A percentile compares a stretch with the other conserved stretches of the same genome.
Evolutionary conservation across 2,329 filamentous ascomycete genomes (phyloP).

Genomic region (Botrytis squamosa): DNA sequence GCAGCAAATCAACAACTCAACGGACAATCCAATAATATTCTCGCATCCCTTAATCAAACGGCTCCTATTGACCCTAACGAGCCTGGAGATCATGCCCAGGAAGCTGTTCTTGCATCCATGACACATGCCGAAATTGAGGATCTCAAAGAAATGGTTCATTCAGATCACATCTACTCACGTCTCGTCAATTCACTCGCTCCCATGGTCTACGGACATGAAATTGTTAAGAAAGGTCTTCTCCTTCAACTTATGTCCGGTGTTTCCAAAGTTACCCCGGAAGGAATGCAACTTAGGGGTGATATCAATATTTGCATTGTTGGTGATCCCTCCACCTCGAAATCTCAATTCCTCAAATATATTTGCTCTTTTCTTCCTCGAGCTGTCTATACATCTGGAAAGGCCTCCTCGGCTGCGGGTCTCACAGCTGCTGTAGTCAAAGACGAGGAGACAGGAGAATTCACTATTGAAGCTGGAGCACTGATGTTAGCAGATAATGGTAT

Average conservation of each 20-base stretch:
- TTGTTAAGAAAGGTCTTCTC: constrained; percentile 95
- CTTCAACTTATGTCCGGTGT: constrained; percentile 96
- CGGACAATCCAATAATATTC: constrained; percentile 77
- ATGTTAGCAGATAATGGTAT: constrained; percentile 98
- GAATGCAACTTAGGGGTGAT: constrained; percentile 92
- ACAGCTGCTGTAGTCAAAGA: constrained; percentile 97
- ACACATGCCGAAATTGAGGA: constrained; percentile 87
- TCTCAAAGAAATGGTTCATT: constrained; percentile 88
- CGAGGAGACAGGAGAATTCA: constrained; percentile 97
- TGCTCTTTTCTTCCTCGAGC: constrained; percentile 95
- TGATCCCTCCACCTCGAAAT: constrained; percentile 95
- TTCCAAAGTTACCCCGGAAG: constrained; percentile 85
- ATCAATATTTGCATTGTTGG: constrained; percentile 99
- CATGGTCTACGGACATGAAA: constrained; percentile 95
- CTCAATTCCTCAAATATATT: constrained; percentile 97
- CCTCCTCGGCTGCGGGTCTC: constrained; percentile 93
- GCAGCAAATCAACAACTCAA: constrained; percentile 65
- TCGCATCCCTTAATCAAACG: constrained; percentile 77
- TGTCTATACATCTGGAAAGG: constrained; percentile 97
- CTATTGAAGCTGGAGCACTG: constrained; percentile 94
- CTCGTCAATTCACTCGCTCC: constrained; percentile 92
- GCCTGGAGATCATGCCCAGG: constrained; percentile 80
- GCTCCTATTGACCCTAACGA: constrained; percentile 65
- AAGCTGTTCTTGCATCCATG: constrained; percentile 81
- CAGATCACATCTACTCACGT: constrained; percentile 89